Conservation (phyloP, 768 basidiomycete genomes). For the Leccinum variicolor region DNA sequence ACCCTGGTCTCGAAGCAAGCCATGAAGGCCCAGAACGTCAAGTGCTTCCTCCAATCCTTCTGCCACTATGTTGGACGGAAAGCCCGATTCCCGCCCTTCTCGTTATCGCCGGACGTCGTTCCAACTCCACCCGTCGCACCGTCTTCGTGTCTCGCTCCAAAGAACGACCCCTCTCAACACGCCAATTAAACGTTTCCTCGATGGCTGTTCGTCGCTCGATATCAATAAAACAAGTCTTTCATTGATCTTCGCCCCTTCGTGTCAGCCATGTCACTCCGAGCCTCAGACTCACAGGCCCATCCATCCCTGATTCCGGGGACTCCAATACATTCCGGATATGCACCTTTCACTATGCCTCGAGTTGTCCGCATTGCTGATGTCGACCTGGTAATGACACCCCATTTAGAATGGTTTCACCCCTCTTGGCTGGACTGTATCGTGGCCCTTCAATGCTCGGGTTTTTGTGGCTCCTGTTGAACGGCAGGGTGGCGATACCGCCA, state of each 20-base stretch:
- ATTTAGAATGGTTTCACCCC: slow-evolving; percentile 8
- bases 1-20: neutral
- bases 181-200: slow-evolving; percentile 23
- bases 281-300: neutral
- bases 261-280: slow-evolving; percentile 2
- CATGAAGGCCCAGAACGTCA: neutral
- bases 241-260: slow-evolving; percentile 5
- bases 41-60: neutral
- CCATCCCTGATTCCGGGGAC: slow-evolving; percentile 5
- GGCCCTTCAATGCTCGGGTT: neutral
- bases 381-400: neutral
- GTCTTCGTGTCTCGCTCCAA: neutral
- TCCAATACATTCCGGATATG: neutral
- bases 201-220: slow-evolving; percentile 17
- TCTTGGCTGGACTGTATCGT: slow-evolving; percentile 4
- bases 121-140: neutral
- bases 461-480: neutral
- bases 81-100: neutral
- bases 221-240: neutral
- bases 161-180: slow-evolving; percentile 6
- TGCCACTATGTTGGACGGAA: neutral
- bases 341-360: slow-evolving; percentile 13
- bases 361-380: slow-evolving; percentile 18
- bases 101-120: neutral
- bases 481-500: neutral